phyloP scores from a whole-genome alignment of 106 monocot species.

The Allium fistulosum region DNA sequence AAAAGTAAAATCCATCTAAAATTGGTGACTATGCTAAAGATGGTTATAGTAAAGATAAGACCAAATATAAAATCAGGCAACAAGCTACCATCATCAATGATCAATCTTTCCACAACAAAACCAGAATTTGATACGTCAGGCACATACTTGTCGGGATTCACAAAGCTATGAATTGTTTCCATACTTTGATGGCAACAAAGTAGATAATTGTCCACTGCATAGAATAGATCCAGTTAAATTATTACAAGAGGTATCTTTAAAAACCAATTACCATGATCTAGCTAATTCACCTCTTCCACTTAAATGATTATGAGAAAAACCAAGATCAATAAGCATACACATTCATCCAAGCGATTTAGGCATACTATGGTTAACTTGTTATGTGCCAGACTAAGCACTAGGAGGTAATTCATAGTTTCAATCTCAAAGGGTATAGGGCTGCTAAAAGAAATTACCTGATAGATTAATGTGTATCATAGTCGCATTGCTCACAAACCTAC shows the following conservation, averaged over 20 bases:
- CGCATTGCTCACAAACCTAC: conserved; percentile 19
- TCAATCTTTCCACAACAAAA: neutral
- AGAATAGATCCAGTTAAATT: conserved; percentile 69
- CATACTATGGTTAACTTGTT: conserved; percentile 48
- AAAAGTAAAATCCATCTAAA: no score
- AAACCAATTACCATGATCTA: conserved; percentile 28
- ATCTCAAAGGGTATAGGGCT: conserved; percentile 45
- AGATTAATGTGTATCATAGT: conserved; percentile 55
- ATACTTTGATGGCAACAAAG: conserved; percentile 52
- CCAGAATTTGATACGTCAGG: neutral
- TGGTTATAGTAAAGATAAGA: no score
- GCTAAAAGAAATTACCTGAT: conserved; percentile 45
- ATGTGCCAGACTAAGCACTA: conserved; percentile 66
- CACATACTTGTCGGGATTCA: conserved; percentile 18
- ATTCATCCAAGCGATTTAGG: conserved; percentile 38
- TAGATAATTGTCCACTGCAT: conserved; percentile 51
- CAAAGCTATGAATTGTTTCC: conserved; percentile 73
- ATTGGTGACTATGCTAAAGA: no score
- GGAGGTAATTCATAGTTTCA: conserved; percentile 44
- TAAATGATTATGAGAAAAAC: conserved; percentile 61
- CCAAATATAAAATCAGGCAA: conserved; percentile 20
- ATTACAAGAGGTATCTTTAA: conserved; percentile 74
- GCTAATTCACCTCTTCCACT: conserved; percentile 35
- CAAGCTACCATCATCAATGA: conserved; percentile 12
- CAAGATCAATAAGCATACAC: conserved; percentile 31